Evolutionary conservation across 1,284 basidiomycete species (phyloP), one percentile per base, ranked within the genome.

Genomic region (Ustilago curta): DNA sequence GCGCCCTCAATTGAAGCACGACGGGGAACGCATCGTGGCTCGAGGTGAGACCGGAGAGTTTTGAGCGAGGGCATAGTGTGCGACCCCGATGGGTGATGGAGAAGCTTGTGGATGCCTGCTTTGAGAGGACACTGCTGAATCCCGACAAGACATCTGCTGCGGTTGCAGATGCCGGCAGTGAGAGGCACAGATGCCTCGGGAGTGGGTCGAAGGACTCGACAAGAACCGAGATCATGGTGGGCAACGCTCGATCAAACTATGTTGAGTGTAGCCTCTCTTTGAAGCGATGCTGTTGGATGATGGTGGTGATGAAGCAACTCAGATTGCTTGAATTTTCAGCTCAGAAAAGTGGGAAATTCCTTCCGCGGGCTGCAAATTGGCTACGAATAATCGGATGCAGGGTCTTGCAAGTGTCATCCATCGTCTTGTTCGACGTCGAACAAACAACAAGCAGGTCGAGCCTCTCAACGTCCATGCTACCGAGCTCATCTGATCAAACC

Each of bases 141-240:
- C 76, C 76, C 12, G 43, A 32, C 27, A 71, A 48, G 19, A 78
- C 50, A 14, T 78, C 61, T 8, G 42, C 57, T 8, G 70, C 67
- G 14, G 69, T 75, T 47, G 76, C 59, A 14, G 53, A 40, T n/a
- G 37, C 9, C 5, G 76, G 69, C 11, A 78, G 59, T 3, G 59
- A 48, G 14, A 78, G 69, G 51, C 67, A 57, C n/a, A 78, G 62
- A 27, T 68, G 65, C 49, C 65, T 57, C 2, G 72, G 70, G 18
- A 78, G 54, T 1, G 70, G 74, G 48, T 72, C 64, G 31, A 78
- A 75, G 0, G 74, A 65, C 55, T 72, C 69, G 25, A 78, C 61
- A 0, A 76, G 59, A 11, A 76, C 58, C 4, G 66, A 42, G 11
- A 70, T 45, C 67, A 70, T 75, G 23, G n/a, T 18, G 31, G 4